Base-by-base conservation (phyloP, 176 grass and related monocot genomes). In the Juncus effusus region DNA sequence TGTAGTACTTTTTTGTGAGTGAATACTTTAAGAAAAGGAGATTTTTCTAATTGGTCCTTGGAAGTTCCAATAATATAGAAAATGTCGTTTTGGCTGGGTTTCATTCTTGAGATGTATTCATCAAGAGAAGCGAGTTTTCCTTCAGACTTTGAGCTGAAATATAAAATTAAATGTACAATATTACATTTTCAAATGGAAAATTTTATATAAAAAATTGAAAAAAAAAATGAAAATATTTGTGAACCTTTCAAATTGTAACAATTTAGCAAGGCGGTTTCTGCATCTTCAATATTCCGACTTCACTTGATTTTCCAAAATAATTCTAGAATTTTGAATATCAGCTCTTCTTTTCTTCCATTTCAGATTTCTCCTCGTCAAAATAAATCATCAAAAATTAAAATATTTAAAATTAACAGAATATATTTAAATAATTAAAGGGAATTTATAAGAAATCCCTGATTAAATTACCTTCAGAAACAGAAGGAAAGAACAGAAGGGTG, bases 31-130 rank as follows among this genome's bases (percentile, higher is more conserved):
- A 96, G 93, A 87, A 96, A 96, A 11, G 88, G 93, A 80, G 93
- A 92, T 67, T 89, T 96, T 75, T 92, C 93, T 72, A 96, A 59
- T 76, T 96, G 93, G 10, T 96, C 93, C 78, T 96, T 96, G 82
- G 67, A 86, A 75, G 77, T 92, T 69, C 93, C 93, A 0, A 87
- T 96, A 44, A 96, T 88, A 76, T 96, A 96, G 59, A 96, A 96
- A 60, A 96, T 92, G 40, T 96, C 93, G 64, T 88, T 89, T 59
- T 96, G 93, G 50, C 88, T 85, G 68, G 93, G 6, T 75, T 89
- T 97, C 93, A 97, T 97, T 77, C 85, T 97, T 41, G 93, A 81
- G 69, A 97, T 97, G 44, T 97, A 92, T 83, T 97, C 88, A 13
- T 97, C 93, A 76, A 97, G 85, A n/a, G 87, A 90, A n/a, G 65